phyloP scores from a whole-genome alignment of 768 basidiomycete species.

The Mrakia gelida region DNA sequence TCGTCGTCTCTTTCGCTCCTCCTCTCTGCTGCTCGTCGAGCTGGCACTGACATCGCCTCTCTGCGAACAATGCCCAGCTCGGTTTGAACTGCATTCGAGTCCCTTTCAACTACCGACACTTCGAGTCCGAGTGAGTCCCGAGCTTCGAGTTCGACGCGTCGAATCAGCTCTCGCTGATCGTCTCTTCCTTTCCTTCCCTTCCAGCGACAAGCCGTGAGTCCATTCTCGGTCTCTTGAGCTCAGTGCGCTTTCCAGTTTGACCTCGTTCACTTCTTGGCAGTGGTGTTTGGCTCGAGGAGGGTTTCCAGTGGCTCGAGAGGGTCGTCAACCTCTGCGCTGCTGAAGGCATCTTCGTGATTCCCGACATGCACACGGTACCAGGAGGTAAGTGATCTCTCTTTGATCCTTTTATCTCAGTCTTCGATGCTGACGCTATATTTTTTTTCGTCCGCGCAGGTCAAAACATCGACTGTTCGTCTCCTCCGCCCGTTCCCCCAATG shows the following conservation, averaged over 20 bases:
- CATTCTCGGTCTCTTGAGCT: no score
- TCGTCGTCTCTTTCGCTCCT: background rate
- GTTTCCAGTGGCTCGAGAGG: constrained; percentile 77
- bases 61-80: constrained; percentile 40
- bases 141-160: no score
- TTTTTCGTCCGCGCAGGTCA: constrained; percentile 27
- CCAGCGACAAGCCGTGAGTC: constrained; percentile 35
- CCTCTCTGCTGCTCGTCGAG: no score
- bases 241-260: no score
- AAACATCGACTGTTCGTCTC: constrained; percentile 53
- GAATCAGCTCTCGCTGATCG: no score
- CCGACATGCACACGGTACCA: constrained; percentile 66
- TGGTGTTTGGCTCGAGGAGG: constrained; percentile 58
- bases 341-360: constrained; percentile 68
- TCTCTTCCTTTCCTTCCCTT: no score
- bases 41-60: background rate
- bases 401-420: no score
- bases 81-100: constrained; percentile 76
- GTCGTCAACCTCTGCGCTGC: constrained; percentile 69
- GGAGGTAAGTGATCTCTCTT: constrained; percentile 37
- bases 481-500: no score
- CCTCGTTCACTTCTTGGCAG: no score
- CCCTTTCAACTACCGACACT: constrained; percentile 69
- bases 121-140: constrained; percentile 51
- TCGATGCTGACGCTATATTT: no score